Base-by-base conservation (phyloP, 2,329 filamentous ascomycete species). In the Colletotrichum ledebouriae region DNA sequence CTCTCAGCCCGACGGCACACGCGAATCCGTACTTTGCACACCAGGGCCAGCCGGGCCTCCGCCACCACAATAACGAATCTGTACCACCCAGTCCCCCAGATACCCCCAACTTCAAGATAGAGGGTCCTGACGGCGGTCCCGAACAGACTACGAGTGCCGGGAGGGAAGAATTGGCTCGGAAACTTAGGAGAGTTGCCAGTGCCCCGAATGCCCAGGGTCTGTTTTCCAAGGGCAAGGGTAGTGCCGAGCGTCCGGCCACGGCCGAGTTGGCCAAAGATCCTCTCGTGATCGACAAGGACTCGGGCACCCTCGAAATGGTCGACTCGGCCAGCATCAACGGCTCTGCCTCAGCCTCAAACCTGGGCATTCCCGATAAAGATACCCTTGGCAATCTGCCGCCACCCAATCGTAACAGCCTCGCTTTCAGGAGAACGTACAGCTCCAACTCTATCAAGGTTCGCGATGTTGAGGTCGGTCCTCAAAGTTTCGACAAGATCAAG, bases 401-500 rank as follows among this genome's bases (percentile, higher is more conserved):
- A 2, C 90, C 91, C 4, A 88, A 87, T 59, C 88, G 90, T 74
- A 88, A 90, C 72, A 86, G 89, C 17, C 85, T 93, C 56, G 90
- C 93, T 20, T 99, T 98, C 82, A 87, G 96, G 75, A 89, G 96
- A 78, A 99, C 96, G 3, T 99, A 99, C 80, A 98, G 96, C 81
- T 98, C 95, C 73, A 99, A 98, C 80, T 98, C 96, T 46, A 99
- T 99, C 85, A 99, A 99, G 82, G 93, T 98, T 73, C 89, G 96
- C 75, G 94, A 97, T 78, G 96, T 99, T 55, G 96, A 99, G 81
- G 96, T 99, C 41, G 93, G 94, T 0, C 96, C 96, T 0, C 87
- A 92, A 71, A 98, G 95, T 78, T 99, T 99, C 75, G 96, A 99
- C 85, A 99, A 99, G 88, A 98, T 99, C 81, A 99, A 99, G 81